Conservation (phyloP, 352 stramenopile genomes). For the Phytophthora agathidicida region DNA sequence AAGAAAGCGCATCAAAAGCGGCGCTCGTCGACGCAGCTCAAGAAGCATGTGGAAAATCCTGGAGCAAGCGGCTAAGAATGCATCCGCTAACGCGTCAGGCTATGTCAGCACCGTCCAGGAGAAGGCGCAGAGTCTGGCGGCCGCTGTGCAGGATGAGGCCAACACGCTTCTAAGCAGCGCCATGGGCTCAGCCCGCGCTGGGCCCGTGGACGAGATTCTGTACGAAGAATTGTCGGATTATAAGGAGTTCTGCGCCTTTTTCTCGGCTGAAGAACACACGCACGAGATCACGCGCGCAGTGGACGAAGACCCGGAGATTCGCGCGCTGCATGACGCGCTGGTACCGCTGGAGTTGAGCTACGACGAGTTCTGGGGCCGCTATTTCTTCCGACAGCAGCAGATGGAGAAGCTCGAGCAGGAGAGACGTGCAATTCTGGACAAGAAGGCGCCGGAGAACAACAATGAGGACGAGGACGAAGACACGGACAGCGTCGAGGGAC, state of each 20-base stretch:
- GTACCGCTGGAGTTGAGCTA: slow-evolving; percentile 79
- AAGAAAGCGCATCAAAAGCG: too few species aligned
- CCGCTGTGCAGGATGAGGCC: slow-evolving; percentile 79
- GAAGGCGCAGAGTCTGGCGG: slow-evolving; percentile 75
- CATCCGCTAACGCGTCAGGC: slow-evolving; percentile 69
- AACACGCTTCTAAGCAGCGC: slow-evolving; percentile 62
- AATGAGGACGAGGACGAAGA: slow-evolving; percentile 45
- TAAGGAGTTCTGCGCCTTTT: slow-evolving; percentile 65
- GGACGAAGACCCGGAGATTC: slow-evolving; percentile 57
- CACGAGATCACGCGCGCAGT: slow-evolving; percentile 74
- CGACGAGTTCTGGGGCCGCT: slow-evolving; percentile 88
- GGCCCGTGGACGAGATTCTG: slow-evolving; percentile 84
- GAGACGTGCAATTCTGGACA: slow-evolving; percentile 12
- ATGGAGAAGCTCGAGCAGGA: slow-evolving; percentile 42
- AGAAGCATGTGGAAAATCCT: slow-evolving; percentile 77
- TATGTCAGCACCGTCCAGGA: slow-evolving; percentile 78
- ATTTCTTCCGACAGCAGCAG: slow-evolving; percentile 76
- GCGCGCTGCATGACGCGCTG: slow-evolving; percentile 65
- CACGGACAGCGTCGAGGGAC: slow-evolving; percentile 37
- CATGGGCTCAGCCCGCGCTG: slow-evolving; percentile 58
- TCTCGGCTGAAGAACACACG: slow-evolving; percentile 69
- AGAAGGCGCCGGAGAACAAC: slow-evolving; percentile 36
- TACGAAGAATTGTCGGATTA: slow-evolving; percentile 83
- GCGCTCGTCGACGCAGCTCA: slow-evolving; percentile 15
- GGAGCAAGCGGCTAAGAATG: slow-evolving; percentile 76